phyloP scores from a whole-genome alignment of 148 eudicot genomes.

The Hydrangea macrophylla region DNA sequence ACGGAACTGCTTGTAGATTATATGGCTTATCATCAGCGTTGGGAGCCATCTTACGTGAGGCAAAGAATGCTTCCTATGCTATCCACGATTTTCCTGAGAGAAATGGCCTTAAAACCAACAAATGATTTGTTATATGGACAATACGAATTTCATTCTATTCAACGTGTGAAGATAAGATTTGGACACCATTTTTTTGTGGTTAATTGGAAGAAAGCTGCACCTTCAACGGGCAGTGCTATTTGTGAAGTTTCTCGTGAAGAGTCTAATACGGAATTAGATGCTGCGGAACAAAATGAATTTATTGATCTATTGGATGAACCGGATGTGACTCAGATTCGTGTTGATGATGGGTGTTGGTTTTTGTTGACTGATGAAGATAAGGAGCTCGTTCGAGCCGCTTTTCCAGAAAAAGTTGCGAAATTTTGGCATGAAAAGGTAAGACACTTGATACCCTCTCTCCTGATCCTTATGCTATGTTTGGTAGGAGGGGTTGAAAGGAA shows the following conservation, averaged over 20 bases:
- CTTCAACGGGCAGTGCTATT: conserved; percentile 17
- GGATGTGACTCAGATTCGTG: conserved; percentile 45
- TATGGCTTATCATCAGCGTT: conserved; percentile 53
- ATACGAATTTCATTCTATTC: conserved; percentile 70
- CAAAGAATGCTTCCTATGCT: conserved; percentile 74
- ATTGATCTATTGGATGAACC: conserved; percentile 47
- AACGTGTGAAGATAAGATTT: conserved; percentile 64
- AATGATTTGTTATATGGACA: conserved; percentile 55
- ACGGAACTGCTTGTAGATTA: conserved; percentile 74
- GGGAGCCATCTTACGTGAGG: conserved; percentile 84
- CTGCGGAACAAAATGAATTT: conserved; percentile 28
- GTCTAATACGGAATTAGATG: conserved; percentile 27
- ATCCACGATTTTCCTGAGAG: conserved; percentile 78
- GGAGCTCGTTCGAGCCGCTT: conserved; percentile 70
- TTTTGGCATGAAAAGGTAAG: conserved; percentile 67
- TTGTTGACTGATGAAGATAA: conserved; percentile 73
- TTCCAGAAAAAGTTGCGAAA: conserved; percentile 53
- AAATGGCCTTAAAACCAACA: conserved; percentile 45
- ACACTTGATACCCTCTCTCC: neutral
- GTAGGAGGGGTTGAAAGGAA: too few relatives aligned
- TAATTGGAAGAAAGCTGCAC: conserved; percentile 67
- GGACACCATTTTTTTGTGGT: conserved; percentile 66
- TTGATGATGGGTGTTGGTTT: conserved; percentile 51
- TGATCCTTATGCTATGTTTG: too few relatives aligned
- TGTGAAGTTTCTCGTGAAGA: conserved; percentile 29